These are phyloP conservation scores for Solanum appendiculatum DNA, from an alignment of 257 asterid genomes.

Conservation along the genomic window DNA sequence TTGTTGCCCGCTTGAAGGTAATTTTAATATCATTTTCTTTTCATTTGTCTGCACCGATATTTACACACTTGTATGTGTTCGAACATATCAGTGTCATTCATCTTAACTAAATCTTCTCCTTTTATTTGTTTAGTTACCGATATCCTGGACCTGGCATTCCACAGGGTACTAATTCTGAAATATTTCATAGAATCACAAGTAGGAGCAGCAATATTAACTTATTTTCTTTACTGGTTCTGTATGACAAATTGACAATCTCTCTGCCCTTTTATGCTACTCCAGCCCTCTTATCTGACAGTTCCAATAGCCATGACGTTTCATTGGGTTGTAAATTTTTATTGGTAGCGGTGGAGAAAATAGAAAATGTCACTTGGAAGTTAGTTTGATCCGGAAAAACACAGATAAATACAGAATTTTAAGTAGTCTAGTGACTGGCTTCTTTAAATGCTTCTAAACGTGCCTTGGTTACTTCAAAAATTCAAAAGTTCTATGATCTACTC, in stretches of 20 bases:
- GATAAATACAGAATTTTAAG: background rate
- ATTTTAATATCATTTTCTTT: background rate
- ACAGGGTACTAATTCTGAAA: background rate
- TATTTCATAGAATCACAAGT: background rate
- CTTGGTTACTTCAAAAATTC: background rate
- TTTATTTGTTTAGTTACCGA: background rate
- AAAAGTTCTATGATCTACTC: background rate
- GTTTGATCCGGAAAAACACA: background rate
- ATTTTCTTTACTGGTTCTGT: background rate
- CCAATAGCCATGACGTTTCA: background rate
- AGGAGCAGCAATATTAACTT: background rate
- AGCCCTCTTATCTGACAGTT: background rate
- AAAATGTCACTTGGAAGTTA: background rate
- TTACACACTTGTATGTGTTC: background rate
- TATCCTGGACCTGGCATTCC: background rate
- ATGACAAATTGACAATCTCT: background rate
- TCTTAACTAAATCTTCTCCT: background rate
- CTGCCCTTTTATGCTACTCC: background rate
- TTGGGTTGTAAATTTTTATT: background rate
- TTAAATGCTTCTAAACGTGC: background rate
- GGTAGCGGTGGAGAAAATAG: background rate
- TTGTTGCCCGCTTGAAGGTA: conserved; percentile 89
- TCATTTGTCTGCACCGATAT: background rate
- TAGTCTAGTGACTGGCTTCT: background rate
- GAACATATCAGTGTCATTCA: background rate